Conservation (phyloP, 2,329 filamentous ascomycete genomes). For the Juglanconis sp. region DNA sequence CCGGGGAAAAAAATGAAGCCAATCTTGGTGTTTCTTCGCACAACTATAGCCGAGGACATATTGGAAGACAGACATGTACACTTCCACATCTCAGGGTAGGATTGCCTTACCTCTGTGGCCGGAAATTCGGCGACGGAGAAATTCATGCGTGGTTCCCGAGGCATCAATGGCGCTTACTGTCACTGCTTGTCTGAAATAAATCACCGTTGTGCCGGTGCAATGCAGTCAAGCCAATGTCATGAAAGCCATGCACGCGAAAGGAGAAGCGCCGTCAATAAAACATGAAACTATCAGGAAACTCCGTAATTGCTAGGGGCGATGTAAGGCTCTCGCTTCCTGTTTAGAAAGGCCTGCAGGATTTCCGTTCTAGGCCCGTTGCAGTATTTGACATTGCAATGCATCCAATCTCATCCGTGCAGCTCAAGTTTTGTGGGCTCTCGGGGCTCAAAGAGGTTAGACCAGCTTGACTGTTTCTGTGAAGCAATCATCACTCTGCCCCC, state of each 20-base stretch:
- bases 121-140: no score
- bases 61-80: no score
- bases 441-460: background rate
- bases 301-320: background rate
- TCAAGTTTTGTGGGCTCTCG: background rate
- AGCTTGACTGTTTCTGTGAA: background rate
- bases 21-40: no score
- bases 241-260: background rate
- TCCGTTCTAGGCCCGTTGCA: background rate
- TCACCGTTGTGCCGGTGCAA: background rate
- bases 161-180: no score
- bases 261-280: conserved; percentile 10
- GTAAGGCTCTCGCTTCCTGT: background rate
- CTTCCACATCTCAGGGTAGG: no score
- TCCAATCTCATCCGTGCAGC: background rate
- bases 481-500: background rate
- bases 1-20: no score
- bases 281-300: conserved; percentile 6
- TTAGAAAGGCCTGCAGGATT: background rate
- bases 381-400: background rate
- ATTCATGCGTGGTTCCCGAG: no score
- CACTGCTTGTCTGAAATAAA: background rate
- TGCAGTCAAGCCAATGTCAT: background rate
- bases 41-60: no score
- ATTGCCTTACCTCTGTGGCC: no score